These are phyloP conservation scores for Amanita polypyramis DNA, from an alignment of 768 basidiomycete genomes.

Conservation along the genomic window DNA sequence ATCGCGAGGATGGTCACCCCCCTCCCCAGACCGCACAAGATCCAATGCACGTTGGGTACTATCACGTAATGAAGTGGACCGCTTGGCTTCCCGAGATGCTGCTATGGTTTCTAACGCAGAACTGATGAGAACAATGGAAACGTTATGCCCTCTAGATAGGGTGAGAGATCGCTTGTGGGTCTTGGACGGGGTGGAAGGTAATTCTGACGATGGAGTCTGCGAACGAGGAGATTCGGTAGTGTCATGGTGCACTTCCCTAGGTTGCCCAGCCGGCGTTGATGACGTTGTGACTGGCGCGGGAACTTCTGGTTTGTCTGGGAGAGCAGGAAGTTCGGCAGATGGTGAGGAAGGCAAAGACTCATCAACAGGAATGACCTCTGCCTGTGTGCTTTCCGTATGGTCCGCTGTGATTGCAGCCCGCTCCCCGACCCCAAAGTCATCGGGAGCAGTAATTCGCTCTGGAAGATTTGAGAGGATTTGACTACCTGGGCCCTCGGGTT, in stretches of 20 bases:
- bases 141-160: conserved; percentile 57
- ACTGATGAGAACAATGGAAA: conserved; percentile 72
- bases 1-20: conserved; percentile 68
- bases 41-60: conserved; percentile 76
- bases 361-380: background rate
- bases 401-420: background rate
- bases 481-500: background rate
- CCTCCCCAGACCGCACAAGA: conserved; percentile 66
- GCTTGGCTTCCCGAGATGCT: conserved; percentile 80
- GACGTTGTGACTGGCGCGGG: background rate
- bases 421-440: background rate
- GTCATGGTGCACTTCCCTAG: conserved; percentile 4
- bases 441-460: background rate
- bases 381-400: background rate
- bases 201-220: background rate
- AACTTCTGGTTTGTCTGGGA: background rate
- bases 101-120: conserved; percentile 83
- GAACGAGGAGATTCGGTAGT: conserved; percentile 11
- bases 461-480: background rate
- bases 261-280: background rate
- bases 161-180: conserved; percentile 48
- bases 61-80: conserved; percentile 72
- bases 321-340: conserved; percentile 7
- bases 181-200: background rate
- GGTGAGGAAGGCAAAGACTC: background rate